These are phyloP conservation scores for Hyphopichia pseudoburtonii DNA, from an alignment of 1,139 yeast genomes.

Conservation along the genomic window DNA sequence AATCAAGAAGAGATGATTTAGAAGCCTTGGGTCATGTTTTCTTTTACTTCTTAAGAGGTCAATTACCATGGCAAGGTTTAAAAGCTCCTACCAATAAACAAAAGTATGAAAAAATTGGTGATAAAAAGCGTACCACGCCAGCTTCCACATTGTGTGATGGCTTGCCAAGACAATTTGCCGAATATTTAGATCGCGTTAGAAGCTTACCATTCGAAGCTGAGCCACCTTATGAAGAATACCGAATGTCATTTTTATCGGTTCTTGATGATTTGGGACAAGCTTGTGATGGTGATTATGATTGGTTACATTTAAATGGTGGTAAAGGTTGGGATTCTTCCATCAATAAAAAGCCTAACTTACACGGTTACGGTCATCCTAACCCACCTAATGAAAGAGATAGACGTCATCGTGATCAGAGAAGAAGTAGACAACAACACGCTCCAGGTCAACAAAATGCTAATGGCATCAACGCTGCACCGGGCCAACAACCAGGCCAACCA, in stretches of 20 bases:
- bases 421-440: slow-evolving; percentile 37
- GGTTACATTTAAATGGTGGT: slow-evolving; percentile 92
- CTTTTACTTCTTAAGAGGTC: slow-evolving; percentile 89
- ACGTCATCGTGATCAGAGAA: slow-evolving; percentile 48
- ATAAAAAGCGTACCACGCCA: slow-evolving; percentile 84
- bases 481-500: slow-evolving; percentile 6
- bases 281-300: slow-evolving; percentile 88
- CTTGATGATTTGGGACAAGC: slow-evolving; percentile 68
- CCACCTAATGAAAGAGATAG: slow-evolving; percentile 56
- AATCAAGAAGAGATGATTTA: slow-evolving; percentile 90
- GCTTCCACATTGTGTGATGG: slow-evolving; percentile 77
- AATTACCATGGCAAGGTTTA: slow-evolving; percentile 97
- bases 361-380: slow-evolving; percentile 78
- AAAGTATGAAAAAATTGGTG: slow-evolving; percentile 95
- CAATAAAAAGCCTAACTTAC: slow-evolving; percentile 84
- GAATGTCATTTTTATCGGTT: slow-evolving; percentile 73
- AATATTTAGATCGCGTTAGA: slow-evolving; percentile 81
- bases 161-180: slow-evolving; percentile 84
- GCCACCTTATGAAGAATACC: slow-evolving; percentile 88
- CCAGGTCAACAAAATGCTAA: slow-evolving; percentile 18
- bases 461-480: slow-evolving; percentile 6
- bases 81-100: slow-evolving; percentile 98
- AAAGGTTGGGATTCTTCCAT: slow-evolving; percentile 87
- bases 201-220: slow-evolving; percentile 86
- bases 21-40: slow-evolving; percentile 96